Evolutionary conservation across 176 grass and related monocot genomes (phyloP), one percentile per base, ranked within the genome.

Genomic region (Lolium perenne): DNA sequence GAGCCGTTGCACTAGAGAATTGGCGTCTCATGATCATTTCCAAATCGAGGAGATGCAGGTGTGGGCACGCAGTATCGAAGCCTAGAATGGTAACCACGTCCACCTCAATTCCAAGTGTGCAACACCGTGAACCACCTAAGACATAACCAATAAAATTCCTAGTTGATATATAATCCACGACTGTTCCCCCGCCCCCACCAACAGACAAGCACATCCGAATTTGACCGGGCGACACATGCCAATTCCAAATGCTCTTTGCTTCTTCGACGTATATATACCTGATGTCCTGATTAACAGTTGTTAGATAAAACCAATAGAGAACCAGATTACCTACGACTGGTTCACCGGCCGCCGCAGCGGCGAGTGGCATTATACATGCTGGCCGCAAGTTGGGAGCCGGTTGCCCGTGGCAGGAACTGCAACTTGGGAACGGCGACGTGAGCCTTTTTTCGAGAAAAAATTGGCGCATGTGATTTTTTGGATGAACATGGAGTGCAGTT

Each of bases 31-130:
- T 41, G n/a, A n/a, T n/a, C 81, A 79, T 25, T 26, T 88, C 63
- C 65, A 63, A 55, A 54, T 63, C 73, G 3, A 83, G 25, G 79
- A n/a, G n/a, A n/a, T n/a, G 40, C 41, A 22, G 69, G 64, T n/a
- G n/a, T n/a, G n/a, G n/a, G 68, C 68, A 54, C 55, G 16, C 61
- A 29, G 11, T 17, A 71, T 66, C 1, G 60, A 57, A 11, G 10
- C 59, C n/a, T 38, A 8, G 7, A 15, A 32, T 10, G 57, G 63
- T 32, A 48, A 32, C 58, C 61, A 3, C 3, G 86, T 47, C 59
- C 86, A 38, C 86, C 76, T 60, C 18, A 14, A 5, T 40, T 23
- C 76, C 38, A 41, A 55, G 72, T 14, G 10, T 3, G 50, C 74
- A 77, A 7, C 16, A 40, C 54, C 53, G n/a, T n/a, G n/a, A n/a